Evolutionary conservation across 2,329 filamentous ascomycete genomes (phyloP).

Genomic region (Monosporascus cannonballus): DNA sequence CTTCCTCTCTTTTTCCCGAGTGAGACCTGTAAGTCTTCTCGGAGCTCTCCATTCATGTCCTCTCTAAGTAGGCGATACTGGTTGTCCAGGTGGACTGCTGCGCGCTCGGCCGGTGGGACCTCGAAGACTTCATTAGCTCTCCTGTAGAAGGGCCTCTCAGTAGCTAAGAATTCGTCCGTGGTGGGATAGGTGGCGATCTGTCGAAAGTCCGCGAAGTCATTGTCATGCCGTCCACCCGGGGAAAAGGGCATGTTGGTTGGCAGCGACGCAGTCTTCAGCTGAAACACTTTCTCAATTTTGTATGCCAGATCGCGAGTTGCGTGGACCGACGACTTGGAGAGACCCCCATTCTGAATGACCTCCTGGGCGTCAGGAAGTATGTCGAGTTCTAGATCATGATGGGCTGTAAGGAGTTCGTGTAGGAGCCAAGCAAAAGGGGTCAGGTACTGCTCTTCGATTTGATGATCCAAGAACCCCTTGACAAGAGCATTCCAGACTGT

Average conservation of each 20-base stretch:
- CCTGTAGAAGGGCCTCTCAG: slow-evolving; percentile 47
- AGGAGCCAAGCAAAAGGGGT: slow-evolving; percentile 42
- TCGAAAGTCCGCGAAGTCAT: slow-evolving; percentile 58
- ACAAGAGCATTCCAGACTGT: slow-evolving; percentile 48
- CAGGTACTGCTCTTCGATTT: slow-evolving; percentile 26
- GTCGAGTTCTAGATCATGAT: neutral
- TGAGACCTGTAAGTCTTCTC: slow-evolving; percentile 38
- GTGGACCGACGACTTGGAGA: slow-evolving; percentile 17
- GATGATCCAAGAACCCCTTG: slow-evolving; percentile 17
- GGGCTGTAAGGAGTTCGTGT: slow-evolving; percentile 36
- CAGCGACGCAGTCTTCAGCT: slow-evolving; percentile 18
- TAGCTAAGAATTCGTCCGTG: slow-evolving; percentile 53
- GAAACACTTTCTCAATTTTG: slow-evolving; percentile 33
- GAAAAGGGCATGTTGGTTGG: neutral
- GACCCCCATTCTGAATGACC: slow-evolving; percentile 5
- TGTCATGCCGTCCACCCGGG: slow-evolving; percentile 67
- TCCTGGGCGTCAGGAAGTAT: slow-evolving; percentile 20
- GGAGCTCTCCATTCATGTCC: slow-evolving; percentile 62
- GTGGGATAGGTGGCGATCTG: slow-evolving; percentile 61
- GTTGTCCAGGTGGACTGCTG: slow-evolving; percentile 55
- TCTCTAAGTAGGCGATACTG: slow-evolving; percentile 66
- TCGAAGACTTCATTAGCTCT: slow-evolving; percentile 42
- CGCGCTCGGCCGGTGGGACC: slow-evolving; percentile 27
- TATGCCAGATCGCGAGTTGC: slow-evolving; percentile 24
- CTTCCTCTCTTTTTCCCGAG: slow-evolving; percentile 42